Evolutionary conservation across 441 rosid genomes (phyloP), one percentile per base, ranked within the genome.

Genomic region (Pelargonium citronellum): DNA sequence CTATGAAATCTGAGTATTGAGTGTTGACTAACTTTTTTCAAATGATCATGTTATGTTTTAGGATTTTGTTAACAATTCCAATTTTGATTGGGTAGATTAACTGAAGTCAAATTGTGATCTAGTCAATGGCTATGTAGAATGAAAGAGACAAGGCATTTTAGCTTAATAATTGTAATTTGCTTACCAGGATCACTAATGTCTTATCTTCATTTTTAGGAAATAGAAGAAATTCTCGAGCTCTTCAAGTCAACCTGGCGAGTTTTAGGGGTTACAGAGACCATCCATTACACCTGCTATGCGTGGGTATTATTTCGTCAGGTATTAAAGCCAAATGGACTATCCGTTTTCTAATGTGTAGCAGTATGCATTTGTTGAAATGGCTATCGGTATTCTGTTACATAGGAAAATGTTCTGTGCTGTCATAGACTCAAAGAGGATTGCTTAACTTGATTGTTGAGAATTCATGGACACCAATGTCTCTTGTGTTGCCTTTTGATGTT

Each of bases 251-350:
- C 98, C 8, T 92, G 99, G 99, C 91, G 95, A 78, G 90, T 92
- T 75, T 85, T 95, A 67, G 99, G 99, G 78, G 82, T 95, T 70
- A 91, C 97, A 47, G 98, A 92, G 88, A 95, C 97, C 73, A 89
- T 91, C 73, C 99, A 95, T 71, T 89, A 85, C 83, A 89, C 96
- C 63, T 92, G 95, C 87, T 95, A 88, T 73, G 85, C 95, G 13
- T 95, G 91, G 91, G 87, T 95, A 67, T 82, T 95, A 80, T 88
- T 91, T 80, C 95, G 95, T 71, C 99, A 95, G 99, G 99, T 95
- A 91, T 64, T 69, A 64, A 67, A 73, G 34, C 66, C 41, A 24
- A 24, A 61, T 8, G 2, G 46, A 41, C 46, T 41, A 22, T 22
- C 65, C 37, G 24, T 13, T 60, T 60, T 73, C 69, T 47, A 60